These are phyloP conservation scores for Ehretia macrophylla DNA, from an alignment of 257 asterid genomes.

Conservation along the genomic window DNA sequence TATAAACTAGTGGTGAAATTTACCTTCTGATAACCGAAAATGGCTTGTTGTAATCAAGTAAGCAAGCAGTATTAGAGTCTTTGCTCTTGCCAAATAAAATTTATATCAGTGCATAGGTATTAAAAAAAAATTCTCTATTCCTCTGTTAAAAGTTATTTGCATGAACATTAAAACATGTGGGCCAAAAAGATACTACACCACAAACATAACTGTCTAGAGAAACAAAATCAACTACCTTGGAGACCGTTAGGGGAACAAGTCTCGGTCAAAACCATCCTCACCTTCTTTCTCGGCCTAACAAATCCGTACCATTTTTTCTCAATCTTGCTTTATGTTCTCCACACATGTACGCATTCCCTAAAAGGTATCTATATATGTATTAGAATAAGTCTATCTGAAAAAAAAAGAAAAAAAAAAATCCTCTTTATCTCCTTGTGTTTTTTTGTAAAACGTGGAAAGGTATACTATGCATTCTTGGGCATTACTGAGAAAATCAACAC, in stretches of 20 bases:
- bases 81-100: no score
- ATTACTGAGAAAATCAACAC: conserved; percentile 34
- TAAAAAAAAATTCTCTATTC: no score
- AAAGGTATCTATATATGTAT: neutral
- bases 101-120: no score
- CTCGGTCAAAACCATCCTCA: conserved; percentile 20
- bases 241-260: conserved; percentile 22
- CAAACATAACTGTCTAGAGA: no score
- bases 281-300: conserved; percentile 25
- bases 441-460: neutral
- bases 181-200: no score
- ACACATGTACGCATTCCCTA: conserved; percentile 9
- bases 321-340: conserved; percentile 5
- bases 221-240: neutral
- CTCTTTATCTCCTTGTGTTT: neutral
- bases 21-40: no score
- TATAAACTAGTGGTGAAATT: no score
- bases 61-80: no score
- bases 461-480: conserved; percentile 60
- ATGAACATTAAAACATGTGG: no score
- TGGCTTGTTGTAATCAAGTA: no score
- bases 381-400: neutral
- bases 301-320: conserved; percentile 13
- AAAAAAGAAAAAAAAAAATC: no score
- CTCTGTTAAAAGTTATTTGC: no score